phyloP scores from a whole-genome alignment of 2,329 filamentous ascomycete genomes.

The Aspergillus hiratsukae region DNA sequence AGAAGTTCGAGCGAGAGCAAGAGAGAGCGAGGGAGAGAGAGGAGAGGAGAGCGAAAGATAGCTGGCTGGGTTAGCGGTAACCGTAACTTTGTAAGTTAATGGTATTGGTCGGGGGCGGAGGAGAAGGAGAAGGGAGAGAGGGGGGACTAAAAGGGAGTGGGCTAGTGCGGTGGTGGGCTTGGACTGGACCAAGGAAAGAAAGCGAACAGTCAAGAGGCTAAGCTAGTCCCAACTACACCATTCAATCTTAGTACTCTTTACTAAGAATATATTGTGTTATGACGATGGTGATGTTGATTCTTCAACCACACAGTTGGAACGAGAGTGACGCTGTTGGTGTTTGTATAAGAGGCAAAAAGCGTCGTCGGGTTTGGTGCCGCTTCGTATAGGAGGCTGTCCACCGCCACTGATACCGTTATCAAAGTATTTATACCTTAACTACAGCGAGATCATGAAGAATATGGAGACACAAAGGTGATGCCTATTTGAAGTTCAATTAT shows the following conservation, averaged over 20 bases:
- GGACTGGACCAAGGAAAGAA: too few relatives aligned
- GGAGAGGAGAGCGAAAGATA: slow-evolving; percentile 10
- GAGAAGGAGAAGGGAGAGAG: neutral
- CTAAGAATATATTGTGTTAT: neutral
- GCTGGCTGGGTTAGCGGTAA: slow-evolving; percentile 5
- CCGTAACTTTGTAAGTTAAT: neutral
- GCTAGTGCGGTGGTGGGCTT: neutral
- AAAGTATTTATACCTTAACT: neutral
- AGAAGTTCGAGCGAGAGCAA: slow-evolving; percentile 11
- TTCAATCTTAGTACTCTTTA: too few relatives aligned
- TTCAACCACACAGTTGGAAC: too few relatives aligned
- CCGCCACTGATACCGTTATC: neutral
- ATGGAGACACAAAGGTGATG: neutral
- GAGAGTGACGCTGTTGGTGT: too few relatives aligned
- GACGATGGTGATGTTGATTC: neutral
- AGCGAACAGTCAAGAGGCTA: too few relatives aligned
- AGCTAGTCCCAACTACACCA: too few relatives aligned
- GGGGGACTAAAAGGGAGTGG: neutral
- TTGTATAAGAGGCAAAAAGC: neutral
- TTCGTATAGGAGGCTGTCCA: neutral
- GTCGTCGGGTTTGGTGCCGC: neutral
- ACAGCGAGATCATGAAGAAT: neutral
- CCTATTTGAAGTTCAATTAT: neutral
- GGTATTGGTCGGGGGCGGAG: slow-evolving; percentile 16
- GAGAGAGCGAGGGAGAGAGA: slow-evolving; percentile 7